Base-by-base conservation (phyloP, 2,329 filamentous ascomycete genomes). In the Fusarium sacchari region DNA sequence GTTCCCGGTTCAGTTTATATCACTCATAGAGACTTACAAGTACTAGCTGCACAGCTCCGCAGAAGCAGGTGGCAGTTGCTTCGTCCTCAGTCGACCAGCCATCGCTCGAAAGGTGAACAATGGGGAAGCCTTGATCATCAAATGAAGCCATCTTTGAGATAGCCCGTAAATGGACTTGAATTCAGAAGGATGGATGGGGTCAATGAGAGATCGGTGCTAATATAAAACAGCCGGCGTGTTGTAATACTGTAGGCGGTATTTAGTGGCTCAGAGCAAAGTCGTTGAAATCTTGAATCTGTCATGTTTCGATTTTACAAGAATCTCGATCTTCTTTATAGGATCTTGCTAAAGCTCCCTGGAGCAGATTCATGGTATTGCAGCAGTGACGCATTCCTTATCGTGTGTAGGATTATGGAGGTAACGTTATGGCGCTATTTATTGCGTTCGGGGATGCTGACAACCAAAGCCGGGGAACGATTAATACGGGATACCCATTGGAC, bases 31-130 rank as follows among this genome's bases (percentile, higher is more conserved):
- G 14, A n/a, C 56, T 50, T 37, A 50, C 56, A 50, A 59, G 42
- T 26, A 59, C 32, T 5, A 59, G 24, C 7, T 59, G 56, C 20
- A 59, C 56, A 37, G 56, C 24, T 30, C 56, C 56, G 32, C 56
- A 59, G 56, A 59, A 59, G 22, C 56, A 59, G 2, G 56, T 59
- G 4, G 56, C 56, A 8, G 56, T 59, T 18, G 42, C 42, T 50
- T 59, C 56, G 22, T 59, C 42, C 26, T 59, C 56, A 50, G 56
- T 50, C 50, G 56, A 50, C 56, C 56, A 59, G 32, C 56, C 56
- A 36, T 59, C 56, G n/a, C 32, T 49, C 20, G 56, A 59, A 28
- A 59, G 56, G 26, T 50, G 56, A 26, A 59, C 56, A n/a, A 59
- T 22, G 9, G 56, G 42, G 17, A 59, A 37, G 20, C 56, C 42